Evolutionary conservation across 306 rosid species (phyloP), one percentile per base, ranked within the genome.

Genomic region (Sphenostylis stenocarpa): DNA sequence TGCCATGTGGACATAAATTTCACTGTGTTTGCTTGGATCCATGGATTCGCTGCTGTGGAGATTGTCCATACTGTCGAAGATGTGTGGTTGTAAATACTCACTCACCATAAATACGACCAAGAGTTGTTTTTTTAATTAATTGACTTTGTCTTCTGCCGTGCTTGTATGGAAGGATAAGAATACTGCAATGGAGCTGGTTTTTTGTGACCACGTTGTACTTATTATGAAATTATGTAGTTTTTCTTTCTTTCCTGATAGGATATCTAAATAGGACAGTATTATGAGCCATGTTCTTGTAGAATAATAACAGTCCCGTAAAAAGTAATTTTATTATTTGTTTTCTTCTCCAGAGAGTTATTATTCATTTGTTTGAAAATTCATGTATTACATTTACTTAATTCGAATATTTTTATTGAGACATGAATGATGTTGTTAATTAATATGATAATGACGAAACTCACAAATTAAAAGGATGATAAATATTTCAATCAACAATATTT

Each of bases 21-120:
- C 98, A 94, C 76, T 72, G 83, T 76, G 81, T 65, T 29, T 94
- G 98, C 75, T 84, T 94, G 88, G 86, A 80, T 80, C 97, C 90
- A 38, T 94, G 98, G 98, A 78, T 89, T 81, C 89, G 84, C 64
- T 69, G 78, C 44, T 88, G 91, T 38, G 98, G 95, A 19, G 96
- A 94, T 60, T 94, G 98, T 65, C 98, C 97, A 0, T 90, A 79
- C 70, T 94, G 98, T 78, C 90, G 97, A 56, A 84, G 87, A 77
- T 67, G 61, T 70, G 85, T 94, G 77, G 80, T 65, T 79, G 65
- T 86, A 80, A 68, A 76, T 80, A 49, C 74, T 64, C 31, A 75
- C 31, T 36, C 17, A 38, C 45, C 64, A 21, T 21, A 15, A 13
- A 70, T 38, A 49, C 9, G 55, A 80, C 33, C 61, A 55, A 5